phyloP scores from a whole-genome alignment of 768 basidiomycete genomes.

The Coprinopsis marcescibilis region DNA sequence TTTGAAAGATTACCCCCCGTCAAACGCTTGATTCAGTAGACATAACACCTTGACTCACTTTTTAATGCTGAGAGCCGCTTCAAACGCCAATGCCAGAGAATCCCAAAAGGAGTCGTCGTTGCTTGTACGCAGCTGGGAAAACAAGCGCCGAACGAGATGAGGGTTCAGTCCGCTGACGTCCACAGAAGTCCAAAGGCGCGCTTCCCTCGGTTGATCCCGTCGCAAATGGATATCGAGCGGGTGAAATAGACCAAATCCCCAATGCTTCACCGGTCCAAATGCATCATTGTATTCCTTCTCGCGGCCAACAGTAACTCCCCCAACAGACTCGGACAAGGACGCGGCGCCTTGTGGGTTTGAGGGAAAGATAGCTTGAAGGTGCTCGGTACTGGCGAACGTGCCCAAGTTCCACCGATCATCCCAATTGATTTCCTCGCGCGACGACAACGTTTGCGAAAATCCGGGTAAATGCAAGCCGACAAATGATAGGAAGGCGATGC shows the following conservation, averaged over 20 bases:
- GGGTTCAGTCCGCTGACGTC: conserved; percentile 50
- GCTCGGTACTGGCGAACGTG: conserved; percentile 38
- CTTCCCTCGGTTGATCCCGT: conserved; percentile 23
- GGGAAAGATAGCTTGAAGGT: conserved; percentile 52
- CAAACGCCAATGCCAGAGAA: conserved; percentile 58
- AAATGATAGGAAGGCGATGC: conserved; percentile 65
- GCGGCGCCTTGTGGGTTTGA: conserved; percentile 21
- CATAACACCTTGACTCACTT: conserved; percentile 30
- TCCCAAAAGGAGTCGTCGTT: conserved; percentile 61
- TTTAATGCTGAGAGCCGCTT: conserved; percentile 53
- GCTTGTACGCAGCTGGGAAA: conserved; percentile 48
- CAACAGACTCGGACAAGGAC: conserved; percentile 52
- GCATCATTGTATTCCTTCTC: conserved; percentile 55
- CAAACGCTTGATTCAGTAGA: background rate
- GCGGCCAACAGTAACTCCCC: conserved; percentile 61
- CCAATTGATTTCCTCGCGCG: conserved; percentile 29
- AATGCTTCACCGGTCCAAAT: conserved; percentile 66
- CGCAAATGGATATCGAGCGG: conserved; percentile 42
- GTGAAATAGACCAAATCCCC: conserved; percentile 49
- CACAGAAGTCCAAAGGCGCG: conserved; percentile 32
- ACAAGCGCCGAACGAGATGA: conserved; percentile 49
- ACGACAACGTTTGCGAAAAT: conserved; percentile 38
- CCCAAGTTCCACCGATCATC: conserved; percentile 67
- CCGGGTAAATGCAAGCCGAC: conserved; percentile 72
- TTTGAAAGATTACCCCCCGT: background rate